phyloP scores from a whole-genome alignment of 1,139 yeast species.

The Protomyces inouyei region DNA sequence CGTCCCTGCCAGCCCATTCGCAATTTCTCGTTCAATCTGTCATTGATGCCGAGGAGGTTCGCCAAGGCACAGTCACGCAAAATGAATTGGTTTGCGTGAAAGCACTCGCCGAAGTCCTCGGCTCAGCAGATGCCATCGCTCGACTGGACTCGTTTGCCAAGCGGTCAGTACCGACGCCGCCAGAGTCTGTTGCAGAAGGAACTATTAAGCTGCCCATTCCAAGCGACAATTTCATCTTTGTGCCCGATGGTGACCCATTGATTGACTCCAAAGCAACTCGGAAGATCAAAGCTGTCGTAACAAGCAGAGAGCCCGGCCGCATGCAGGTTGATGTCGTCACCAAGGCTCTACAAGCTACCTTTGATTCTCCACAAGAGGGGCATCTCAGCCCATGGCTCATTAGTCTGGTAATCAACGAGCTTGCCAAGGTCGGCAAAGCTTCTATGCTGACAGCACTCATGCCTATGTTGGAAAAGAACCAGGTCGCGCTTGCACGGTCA shows the following conservation, averaged over 20 bases:
- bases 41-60: background rate
- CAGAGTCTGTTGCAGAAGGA: background rate
- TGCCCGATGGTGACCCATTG: background rate
- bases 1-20: background rate
- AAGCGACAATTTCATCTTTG: background rate
- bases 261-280: background rate
- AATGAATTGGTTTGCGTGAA: background rate
- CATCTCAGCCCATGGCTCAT: background rate
- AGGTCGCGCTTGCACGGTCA: constrained; percentile 21
- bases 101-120: background rate
- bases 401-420: background rate
- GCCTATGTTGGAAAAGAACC: constrained; percentile 14
- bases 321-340: no score
- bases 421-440: background rate
- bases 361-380: no score
- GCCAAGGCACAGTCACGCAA: background rate
- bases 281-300: background rate
- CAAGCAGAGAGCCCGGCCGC: background rate
- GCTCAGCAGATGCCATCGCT: background rate
- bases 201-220: background rate
- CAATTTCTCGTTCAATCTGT: background rate
- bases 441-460: background rate
- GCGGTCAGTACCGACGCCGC: background rate
- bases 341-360: no score
- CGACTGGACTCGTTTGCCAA: background rate